Conservation (phyloP, 345 rosid species). For the Salix udensis region DNA sequence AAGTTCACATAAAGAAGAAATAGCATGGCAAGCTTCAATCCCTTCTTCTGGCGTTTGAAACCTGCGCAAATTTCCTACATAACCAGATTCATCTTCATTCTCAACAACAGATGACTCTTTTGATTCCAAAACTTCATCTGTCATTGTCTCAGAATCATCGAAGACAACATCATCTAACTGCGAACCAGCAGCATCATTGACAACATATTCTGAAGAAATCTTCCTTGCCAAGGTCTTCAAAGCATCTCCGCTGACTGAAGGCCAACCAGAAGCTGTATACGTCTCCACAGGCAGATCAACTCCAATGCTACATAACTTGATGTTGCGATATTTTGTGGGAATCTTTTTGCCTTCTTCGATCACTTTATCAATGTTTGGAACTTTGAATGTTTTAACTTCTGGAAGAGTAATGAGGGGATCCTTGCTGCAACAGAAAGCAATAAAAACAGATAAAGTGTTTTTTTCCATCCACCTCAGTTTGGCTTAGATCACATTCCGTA, state of each 20-base stretch:
- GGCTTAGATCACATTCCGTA: background rate
- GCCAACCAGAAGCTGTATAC: constrained; percentile 76
- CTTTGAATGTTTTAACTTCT: constrained; percentile 43
- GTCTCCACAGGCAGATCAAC: constrained; percentile 48
- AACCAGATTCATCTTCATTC: constrained; percentile 45
- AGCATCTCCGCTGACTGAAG: constrained; percentile 73
- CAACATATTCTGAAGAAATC: constrained; percentile 69
- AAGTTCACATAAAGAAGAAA: constrained; percentile 86
- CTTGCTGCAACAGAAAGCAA: constrained; percentile 43
- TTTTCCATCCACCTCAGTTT: constrained; percentile 2
- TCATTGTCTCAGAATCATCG: constrained; percentile 16
- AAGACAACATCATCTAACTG: constrained; percentile 31
- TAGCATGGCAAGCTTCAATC: constrained; percentile 87
- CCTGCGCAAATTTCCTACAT: constrained; percentile 50
- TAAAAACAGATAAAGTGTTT: background rate
- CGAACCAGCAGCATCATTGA: constrained; percentile 33
- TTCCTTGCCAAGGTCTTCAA: constrained; percentile 74
- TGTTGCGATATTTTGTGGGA: constrained; percentile 61
- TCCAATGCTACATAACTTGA: constrained; percentile 51
- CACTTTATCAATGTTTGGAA: constrained; percentile 68
- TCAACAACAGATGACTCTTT: constrained; percentile 14
- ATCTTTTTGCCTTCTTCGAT: constrained; percentile 85
- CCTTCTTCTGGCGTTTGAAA: constrained; percentile 56
- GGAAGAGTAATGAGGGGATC: constrained; percentile 43
- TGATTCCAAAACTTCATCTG: constrained; percentile 22